Percentiles rank a stretch among this genome's conserved stretches.
These are phyloP conservation scores for Collariella sp. DNA, from an alignment of 495 filamentous ascomycete genomes.

Conservation along the genomic window DNA sequence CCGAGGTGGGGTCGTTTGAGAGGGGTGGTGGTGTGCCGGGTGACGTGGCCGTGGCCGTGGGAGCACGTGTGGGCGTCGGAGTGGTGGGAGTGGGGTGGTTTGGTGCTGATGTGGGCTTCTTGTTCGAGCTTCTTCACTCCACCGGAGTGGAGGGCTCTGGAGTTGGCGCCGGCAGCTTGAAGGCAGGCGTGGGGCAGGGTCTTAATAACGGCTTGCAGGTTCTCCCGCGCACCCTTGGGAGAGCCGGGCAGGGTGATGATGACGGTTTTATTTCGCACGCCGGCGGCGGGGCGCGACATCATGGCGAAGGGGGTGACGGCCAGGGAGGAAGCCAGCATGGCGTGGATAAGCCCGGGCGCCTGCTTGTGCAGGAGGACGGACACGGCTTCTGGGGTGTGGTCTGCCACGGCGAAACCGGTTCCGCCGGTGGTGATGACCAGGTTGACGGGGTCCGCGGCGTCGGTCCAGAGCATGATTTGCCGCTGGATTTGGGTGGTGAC, in stretches of 20 bases:
- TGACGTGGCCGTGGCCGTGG: constrained; percentile 58
- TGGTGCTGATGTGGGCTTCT: constrained; percentile 52
- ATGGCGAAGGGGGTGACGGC: constrained; percentile 91
- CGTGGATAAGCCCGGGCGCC: constrained; percentile 85
- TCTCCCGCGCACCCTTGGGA: constrained; percentile 94
- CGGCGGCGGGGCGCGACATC: constrained; percentile 92
- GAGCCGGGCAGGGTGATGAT: constrained; percentile 91
- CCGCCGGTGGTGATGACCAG: constrained; percentile 84
- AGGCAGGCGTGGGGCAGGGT: constrained; percentile 87
- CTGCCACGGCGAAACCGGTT: constrained; percentile 85
- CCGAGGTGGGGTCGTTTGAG: constrained; percentile 80
- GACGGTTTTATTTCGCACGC: constrained; percentile 71
- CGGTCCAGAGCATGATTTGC: constrained; percentile 59
- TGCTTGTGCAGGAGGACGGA: constrained; percentile 72
- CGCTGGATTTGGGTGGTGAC: constrained; percentile 63
- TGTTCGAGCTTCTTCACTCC: constrained; percentile 77
- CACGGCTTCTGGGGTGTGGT: constrained; percentile 87
- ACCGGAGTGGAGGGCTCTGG: constrained; percentile 67
- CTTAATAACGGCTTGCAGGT: constrained; percentile 82
- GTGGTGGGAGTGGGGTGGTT: constrained; percentile 18
- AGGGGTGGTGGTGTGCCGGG: constrained; percentile 60
- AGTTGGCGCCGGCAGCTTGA: constrained; percentile 78
- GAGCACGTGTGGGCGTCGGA: constrained; percentile 43
- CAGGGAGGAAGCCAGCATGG: constrained; percentile 82
- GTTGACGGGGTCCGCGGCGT: constrained; percentile 52